Base-by-base conservation (phyloP, 371 early-diverging fungal species). In the Haplosporangium sp. region DNA sequence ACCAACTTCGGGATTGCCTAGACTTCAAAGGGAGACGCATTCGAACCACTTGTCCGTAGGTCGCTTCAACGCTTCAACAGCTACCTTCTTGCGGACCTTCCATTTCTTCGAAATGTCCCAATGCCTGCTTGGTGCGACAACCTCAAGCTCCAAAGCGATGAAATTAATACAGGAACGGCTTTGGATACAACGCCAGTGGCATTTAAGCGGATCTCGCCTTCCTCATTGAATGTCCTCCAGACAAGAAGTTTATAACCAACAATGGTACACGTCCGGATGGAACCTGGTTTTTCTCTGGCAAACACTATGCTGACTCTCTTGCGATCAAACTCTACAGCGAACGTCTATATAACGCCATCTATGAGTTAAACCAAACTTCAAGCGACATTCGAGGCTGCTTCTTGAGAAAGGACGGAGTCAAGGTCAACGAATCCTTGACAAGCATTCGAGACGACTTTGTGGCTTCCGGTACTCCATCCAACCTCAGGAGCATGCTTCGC, bases 211-310 rank as follows among this genome's bases (percentile, higher is more conserved):
- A 69, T 63, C 70, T 69, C 41, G 59, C 16, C 3, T 69, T 70
- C 52, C 59, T 70, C 48, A 41, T 5, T 7, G 63, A 62, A 5
- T 21, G 71, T 50, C 71, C 64, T 64, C 29, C 71, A 12, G 60
- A 64, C 51, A 53, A 64, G 55, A 21, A 63, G 59, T 64, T 59
- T 37, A 11, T 63, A 47, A 48, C 63, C 16, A 0, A 21, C 10
- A 53, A 14, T 59, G 64, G 55, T 38, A 62, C 69, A 12, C 58
- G 63, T 53, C 69, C 59, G 16, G 59, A 63, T 59, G 63, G 70
- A 40, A 48, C 18, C 10, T 69, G 60, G 59, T 59, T 71, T 43
- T 71, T 72, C 43, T 56, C 65, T 48, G 65, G 61, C 43, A 71
- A 37, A 6, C 42, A 18, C 6, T 64, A 64, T 18, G 71, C 61